A percentile compares a stretch with the other conserved stretches of the same genome.
Evolutionary conservation across 2,329 filamentous ascomycete species (phyloP).

Genomic region (Clathrospora elynae): DNA sequence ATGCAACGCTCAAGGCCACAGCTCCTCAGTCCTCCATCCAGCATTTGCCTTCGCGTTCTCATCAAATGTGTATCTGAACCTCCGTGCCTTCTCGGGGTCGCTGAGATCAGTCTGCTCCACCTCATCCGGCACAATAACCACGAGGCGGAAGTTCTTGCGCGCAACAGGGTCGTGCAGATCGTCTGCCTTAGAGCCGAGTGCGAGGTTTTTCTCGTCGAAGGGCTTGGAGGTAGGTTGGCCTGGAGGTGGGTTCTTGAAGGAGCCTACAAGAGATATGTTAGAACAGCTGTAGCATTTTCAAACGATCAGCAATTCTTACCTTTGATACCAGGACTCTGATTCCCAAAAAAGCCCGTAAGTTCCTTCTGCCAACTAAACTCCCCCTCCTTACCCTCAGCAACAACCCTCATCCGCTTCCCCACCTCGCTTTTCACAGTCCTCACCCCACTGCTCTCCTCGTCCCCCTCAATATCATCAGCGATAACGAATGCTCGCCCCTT

Average conservation of each 20-base stretch:
- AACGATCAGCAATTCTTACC: constrained; percentile 54
- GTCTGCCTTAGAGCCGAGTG: constrained; percentile 67
- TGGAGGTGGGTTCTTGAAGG: constrained; percentile 63
- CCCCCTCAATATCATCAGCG: constrained; percentile 67
- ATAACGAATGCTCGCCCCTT: constrained; percentile 77
- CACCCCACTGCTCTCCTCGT: constrained; percentile 59
- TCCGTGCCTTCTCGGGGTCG: constrained; percentile 64
- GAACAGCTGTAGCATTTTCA: not conserved
- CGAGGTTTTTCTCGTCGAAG: constrained; percentile 52
- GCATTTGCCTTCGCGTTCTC: constrained; percentile 46
- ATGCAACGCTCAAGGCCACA: constrained; percentile 43
- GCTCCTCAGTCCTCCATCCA: constrained; percentile 62
- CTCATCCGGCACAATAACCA: constrained; percentile 80
- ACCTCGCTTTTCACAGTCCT: constrained; percentile 66
- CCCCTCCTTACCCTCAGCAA: constrained; percentile 50
- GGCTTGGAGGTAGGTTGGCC: constrained; percentile 53
- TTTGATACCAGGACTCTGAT: constrained; percentile 80
- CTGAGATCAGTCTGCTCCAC: constrained; percentile 77
- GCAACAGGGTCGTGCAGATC: constrained; percentile 73
- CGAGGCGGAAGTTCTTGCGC: constrained; percentile 78
- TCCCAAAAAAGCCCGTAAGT: constrained; percentile 87
- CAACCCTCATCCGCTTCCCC: constrained; percentile 65
- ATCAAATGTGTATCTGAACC: constrained; percentile 71
- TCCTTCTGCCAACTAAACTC: constrained; percentile 80
- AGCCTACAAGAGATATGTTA: constrained; percentile 54